Percentiles rank a stretch among this genome's conserved stretches.
phyloP scores from a whole-genome alignment of 331 rosid species.

The Quercus tomentella region DNA sequence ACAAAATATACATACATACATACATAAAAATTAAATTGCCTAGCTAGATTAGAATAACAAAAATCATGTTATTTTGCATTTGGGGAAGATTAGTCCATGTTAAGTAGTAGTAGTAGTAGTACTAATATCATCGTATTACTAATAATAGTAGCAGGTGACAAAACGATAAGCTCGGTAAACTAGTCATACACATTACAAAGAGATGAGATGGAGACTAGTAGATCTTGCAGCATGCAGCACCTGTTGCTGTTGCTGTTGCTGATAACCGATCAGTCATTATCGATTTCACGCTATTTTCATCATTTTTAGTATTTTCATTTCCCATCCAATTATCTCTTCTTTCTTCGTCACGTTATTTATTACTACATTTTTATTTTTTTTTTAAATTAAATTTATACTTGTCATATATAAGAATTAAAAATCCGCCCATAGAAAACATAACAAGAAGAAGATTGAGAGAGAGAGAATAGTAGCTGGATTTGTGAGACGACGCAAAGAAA shows the following conservation, averaged over 20 bases:
- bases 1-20: too few relatives aligned
- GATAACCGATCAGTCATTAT: constrained; percentile 19
- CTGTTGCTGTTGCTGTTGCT: not conserved
- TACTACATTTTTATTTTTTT: not conserved
- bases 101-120: too few relatives aligned
- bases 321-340: not conserved
- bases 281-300: constrained; percentile 32
- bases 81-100: too few relatives aligned
- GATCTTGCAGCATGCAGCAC: constrained; percentile 18
- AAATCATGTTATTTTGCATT: too few relatives aligned
- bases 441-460: not conserved
- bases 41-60: too few relatives aligned
- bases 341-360: too few relatives aligned
- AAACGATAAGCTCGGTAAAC: too few relatives aligned
- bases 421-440: not conserved
- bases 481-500: too few relatives aligned
- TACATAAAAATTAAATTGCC: too few relatives aligned
- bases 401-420: not conserved
- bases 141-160: too few relatives aligned
- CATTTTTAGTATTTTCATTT: not conserved
- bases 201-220: not conserved
- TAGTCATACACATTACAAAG: not conserved
- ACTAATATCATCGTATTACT: too few relatives aligned
- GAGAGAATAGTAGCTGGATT: not conserved
- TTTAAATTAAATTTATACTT: not conserved